Evolutionary conservation across 768 basidiomycete genomes (phyloP).

Genomic region (Punctularia strigosozonata): DNA sequence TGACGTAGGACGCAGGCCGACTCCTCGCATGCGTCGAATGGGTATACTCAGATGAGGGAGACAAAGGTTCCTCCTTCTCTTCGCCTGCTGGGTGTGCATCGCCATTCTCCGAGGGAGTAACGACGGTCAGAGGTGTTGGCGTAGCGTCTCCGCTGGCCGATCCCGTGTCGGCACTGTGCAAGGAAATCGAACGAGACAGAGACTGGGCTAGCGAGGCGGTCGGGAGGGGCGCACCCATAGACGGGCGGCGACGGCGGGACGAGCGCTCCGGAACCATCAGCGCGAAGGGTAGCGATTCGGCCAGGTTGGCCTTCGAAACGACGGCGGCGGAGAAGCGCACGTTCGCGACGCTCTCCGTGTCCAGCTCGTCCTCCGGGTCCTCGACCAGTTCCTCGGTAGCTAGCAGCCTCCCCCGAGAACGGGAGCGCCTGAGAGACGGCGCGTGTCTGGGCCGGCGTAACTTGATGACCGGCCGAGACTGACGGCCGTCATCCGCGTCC

Average conservation of each 20-base stretch:
- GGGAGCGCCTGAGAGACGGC: conserved; percentile 30
- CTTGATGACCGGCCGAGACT: conserved; percentile 68
- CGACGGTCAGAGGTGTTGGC: no score
- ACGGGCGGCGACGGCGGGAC: conserved; percentile 23
- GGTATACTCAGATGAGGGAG: no score
- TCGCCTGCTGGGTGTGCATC: no score
- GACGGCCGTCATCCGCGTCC: conserved; percentile 39
- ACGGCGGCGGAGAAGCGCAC: conserved; percentile 66
- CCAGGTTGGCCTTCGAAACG: conserved; percentile 49
- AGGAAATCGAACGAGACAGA: no score
- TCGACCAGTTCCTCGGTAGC: conserved; percentile 43
- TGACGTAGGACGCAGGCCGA: no score
- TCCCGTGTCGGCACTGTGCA: no score
- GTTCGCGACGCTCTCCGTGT: conserved; percentile 62
- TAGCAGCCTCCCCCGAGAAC: conserved; percentile 67
- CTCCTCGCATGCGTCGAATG: no score
- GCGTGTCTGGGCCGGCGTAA: conserved; percentile 41
- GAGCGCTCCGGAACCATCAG: conserved; percentile 62
- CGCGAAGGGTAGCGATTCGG: conserved; percentile 60
- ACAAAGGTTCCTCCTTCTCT: no score
- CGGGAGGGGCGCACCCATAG: conserved; percentile 16
- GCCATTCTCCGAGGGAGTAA: no score
- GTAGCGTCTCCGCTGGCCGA: no score
- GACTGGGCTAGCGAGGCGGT: no score
- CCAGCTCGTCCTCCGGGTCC: conserved; percentile 51